Evolutionary conservation across 495 filamentous ascomycete genomes (phyloP).

Genomic region (Parathielavia hyrcaniae): DNA sequence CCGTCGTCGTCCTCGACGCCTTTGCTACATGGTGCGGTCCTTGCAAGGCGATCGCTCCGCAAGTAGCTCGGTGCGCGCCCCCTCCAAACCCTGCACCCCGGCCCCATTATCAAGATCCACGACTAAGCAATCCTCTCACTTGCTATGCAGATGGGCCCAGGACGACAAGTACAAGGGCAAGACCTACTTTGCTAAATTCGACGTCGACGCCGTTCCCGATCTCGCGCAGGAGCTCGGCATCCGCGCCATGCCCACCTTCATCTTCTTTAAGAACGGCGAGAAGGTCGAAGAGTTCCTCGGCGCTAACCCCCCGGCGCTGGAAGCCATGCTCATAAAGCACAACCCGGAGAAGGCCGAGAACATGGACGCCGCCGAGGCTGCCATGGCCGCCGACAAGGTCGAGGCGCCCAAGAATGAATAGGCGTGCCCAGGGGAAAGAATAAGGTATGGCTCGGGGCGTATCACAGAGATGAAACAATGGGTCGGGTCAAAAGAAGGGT

Average conservation of each 20-base stretch:
- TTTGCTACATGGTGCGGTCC: slow-evolving; percentile 92
- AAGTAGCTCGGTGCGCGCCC: slow-evolving; percentile 49
- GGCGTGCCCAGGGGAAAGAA: neutral
- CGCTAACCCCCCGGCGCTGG: slow-evolving; percentile 56
- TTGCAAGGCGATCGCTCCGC: slow-evolving; percentile 82
- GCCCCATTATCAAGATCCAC: neutral
- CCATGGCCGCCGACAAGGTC: neutral
- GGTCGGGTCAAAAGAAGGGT: neutral
- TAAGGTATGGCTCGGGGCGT: neutral
- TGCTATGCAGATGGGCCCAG: slow-evolving; percentile 46
- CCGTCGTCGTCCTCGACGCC: slow-evolving; percentile 74
- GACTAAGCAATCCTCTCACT: neutral
- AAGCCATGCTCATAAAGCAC: slow-evolving; percentile 21
- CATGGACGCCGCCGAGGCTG: neutral
- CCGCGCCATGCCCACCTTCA: slow-evolving; percentile 94
- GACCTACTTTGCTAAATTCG: slow-evolving; percentile 80
- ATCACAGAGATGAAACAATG: too few species aligned
- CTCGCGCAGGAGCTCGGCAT: slow-evolving; percentile 75
- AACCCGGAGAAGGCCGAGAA: neutral
- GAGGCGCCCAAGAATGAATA: neutral
- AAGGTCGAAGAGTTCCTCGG: slow-evolving; percentile 66
- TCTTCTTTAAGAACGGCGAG: slow-evolving; percentile 70
- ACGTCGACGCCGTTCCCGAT: slow-evolving; percentile 76
- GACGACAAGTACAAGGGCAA: slow-evolving; percentile 39
- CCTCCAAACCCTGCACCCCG: neutral